Conservation (phyloP, 495 filamentous ascomycete species). For the Hyaloscypha finlandica region DNA sequence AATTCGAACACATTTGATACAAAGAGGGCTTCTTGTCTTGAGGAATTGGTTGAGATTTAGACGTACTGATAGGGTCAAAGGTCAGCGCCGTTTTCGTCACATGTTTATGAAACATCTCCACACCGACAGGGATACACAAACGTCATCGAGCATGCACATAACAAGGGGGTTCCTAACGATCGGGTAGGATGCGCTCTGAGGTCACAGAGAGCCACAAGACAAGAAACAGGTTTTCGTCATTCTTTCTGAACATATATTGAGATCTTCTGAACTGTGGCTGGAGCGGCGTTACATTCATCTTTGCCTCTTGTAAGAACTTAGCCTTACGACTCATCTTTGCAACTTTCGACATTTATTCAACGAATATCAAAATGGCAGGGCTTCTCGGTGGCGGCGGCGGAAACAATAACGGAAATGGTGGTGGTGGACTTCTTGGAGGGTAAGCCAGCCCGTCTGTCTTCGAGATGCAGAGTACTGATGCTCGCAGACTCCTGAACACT, state of each 20-base stretch:
- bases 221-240: background rate
- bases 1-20: too few species aligned
- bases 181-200: background rate
- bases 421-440: constrained; percentile 26
- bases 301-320: background rate
- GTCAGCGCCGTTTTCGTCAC: background rate
- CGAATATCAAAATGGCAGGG: constrained; percentile 22
- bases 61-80: background rate
- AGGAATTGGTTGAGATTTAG: background rate
- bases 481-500: constrained; percentile 21
- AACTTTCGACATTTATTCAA: background rate
- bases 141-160: background rate
- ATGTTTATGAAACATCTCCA: background rate
- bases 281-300: background rate
- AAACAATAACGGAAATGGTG: constrained; percentile 8
- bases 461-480: background rate
- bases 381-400: constrained; percentile 24
- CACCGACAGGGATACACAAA: background rate
- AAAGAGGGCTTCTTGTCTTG: background rate
- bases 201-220: background rate
- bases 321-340: background rate
- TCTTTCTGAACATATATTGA: background rate
- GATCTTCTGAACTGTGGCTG: background rate
- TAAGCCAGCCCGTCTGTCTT: background rate
- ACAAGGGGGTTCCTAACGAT: background rate